Evolutionary conservation across 495 filamentous ascomycete genomes (phyloP).

Genomic region (Endocarpon pusillum): DNA sequence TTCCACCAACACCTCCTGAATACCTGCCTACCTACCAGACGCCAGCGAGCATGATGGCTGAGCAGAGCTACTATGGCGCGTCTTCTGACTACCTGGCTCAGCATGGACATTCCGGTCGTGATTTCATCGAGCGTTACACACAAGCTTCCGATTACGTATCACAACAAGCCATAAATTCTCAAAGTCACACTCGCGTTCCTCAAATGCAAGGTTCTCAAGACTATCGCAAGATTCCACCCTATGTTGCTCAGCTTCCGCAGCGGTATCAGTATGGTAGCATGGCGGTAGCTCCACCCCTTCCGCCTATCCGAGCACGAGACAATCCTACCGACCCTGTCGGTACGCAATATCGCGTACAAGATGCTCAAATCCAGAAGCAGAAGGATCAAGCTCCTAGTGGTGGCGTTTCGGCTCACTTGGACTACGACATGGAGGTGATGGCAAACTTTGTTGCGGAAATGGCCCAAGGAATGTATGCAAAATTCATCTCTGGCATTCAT

Average conservation of each 20-base stretch:
- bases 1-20: not conserved
- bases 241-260: constrained; percentile 9
- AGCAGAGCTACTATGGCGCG: constrained; percentile 23
- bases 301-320: constrained; percentile 19
- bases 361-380: constrained; percentile 18
- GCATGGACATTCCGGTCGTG: constrained; percentile 29
- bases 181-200: constrained; percentile 16
- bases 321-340: constrained; percentile 28
- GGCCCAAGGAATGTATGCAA: constrained; percentile 64
- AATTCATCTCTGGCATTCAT: constrained; percentile 41
- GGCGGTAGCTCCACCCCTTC: constrained; percentile 20
- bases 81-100: constrained; percentile 27
- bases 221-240: constrained; percentile 13
- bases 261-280: constrained; percentile 26
- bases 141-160: constrained; percentile 27
- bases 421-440: constrained; percentile 98
- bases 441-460: constrained; percentile 93
- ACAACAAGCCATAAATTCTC: constrained; percentile 23
- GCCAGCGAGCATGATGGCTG: constrained; percentile 10
- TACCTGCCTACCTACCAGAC: not conserved
- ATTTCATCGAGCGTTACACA: constrained; percentile 34
- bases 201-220: constrained; percentile 17
- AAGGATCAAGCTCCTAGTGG: constrained; percentile 46
- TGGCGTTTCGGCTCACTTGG: constrained; percentile 87
- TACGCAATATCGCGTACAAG: constrained; percentile 28